Percentiles rank a stretch among this genome's conserved stretches.
Conservation (phyloP, 2,329 filamentous ascomycete species). For the Mycogone perniciosa region DNA sequence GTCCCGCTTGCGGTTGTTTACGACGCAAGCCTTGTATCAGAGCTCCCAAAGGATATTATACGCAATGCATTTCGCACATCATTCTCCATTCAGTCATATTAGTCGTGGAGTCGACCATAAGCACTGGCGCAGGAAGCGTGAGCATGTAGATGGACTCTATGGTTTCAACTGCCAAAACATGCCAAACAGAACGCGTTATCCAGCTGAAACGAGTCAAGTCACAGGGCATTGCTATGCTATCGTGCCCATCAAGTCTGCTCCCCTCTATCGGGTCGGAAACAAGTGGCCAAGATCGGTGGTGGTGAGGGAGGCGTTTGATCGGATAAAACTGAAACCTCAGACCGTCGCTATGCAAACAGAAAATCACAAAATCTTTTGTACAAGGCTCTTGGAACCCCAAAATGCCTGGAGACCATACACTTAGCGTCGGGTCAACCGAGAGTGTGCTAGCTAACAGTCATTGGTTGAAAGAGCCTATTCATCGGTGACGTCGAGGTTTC, state of each 20-base stretch:
- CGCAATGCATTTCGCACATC: background rate
- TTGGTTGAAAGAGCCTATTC: conserved; percentile 53
- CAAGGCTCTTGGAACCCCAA: conserved; percentile 16
- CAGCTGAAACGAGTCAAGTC: background rate
- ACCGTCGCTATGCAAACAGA: conserved; percentile 35
- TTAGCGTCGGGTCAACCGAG: background rate
- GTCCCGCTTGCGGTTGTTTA: conserved; percentile 3
- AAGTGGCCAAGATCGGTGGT: conserved; percentile 1
- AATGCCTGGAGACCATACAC: background rate
- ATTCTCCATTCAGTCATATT: conserved; percentile 1
- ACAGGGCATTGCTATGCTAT: background rate
- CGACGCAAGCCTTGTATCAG: conserved; percentile 1
- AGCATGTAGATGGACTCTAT: background rate
- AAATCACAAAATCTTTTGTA: conserved; percentile 24
- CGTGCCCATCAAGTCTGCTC: background rate
- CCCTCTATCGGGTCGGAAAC: background rate
- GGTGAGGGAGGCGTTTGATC: conserved; percentile 11
- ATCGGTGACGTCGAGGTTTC: conserved; percentile 47
- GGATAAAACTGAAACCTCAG: conserved; percentile 19
- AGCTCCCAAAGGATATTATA: conserved; percentile 4
- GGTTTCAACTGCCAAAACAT: background rate
- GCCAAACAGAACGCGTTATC: background rate
- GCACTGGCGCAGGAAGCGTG: background rate
- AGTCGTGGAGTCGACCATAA: conserved; percentile 1
- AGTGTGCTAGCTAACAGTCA: conserved; percentile 49